Conservation (phyloP, 257 asterid species). For the Primulina huaijiensis region DNA sequence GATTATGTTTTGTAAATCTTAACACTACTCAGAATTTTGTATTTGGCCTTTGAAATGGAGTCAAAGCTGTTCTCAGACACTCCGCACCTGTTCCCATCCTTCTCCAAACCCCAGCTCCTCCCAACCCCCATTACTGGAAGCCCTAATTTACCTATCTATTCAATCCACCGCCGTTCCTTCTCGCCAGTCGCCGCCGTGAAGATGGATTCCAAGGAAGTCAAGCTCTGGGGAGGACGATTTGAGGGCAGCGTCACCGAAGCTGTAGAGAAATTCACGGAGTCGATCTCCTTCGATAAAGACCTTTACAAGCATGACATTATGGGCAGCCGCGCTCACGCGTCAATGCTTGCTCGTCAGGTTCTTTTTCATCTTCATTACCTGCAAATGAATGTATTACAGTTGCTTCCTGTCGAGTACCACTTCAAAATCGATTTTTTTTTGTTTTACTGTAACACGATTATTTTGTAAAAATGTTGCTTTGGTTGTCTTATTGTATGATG, state of each 20-base stretch:
- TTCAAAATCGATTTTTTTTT: background rate
- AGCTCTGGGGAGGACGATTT: slow-evolving; percentile 97
- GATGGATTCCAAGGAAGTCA: slow-evolving; percentile 65
- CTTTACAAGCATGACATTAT: slow-evolving; percentile 90
- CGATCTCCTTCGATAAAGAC: slow-evolving; percentile 80
- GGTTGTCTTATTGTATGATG: background rate
- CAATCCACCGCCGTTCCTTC: slow-evolving; percentile 25
- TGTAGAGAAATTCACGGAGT: slow-evolving; percentile 92
- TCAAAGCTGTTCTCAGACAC: slow-evolving; percentile 19
- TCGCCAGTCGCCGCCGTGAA: slow-evolving; percentile 34
- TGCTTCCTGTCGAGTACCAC: background rate
- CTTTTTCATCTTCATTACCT: background rate
- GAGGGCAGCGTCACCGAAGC: slow-evolving; percentile 87
- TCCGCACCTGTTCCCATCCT: slow-evolving; percentile 23
- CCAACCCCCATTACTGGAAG: slow-evolving; percentile 15
- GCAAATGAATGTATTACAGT: background rate
- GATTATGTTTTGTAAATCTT: no score
- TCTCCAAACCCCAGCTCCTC: slow-evolving; percentile 25
- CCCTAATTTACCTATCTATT: slow-evolving; percentile 4
- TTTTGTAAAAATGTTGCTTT: background rate
- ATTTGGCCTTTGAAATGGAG: slow-evolving; percentile 14
- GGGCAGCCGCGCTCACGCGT: slow-evolving; percentile 96
- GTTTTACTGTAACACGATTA: background rate
- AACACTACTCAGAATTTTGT: no score
- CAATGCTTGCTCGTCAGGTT: slow-evolving; percentile 89